Evolutionary conservation across 805 yeast species (phyloP).

Genomic region (Ascoidea rubescens): DNA sequence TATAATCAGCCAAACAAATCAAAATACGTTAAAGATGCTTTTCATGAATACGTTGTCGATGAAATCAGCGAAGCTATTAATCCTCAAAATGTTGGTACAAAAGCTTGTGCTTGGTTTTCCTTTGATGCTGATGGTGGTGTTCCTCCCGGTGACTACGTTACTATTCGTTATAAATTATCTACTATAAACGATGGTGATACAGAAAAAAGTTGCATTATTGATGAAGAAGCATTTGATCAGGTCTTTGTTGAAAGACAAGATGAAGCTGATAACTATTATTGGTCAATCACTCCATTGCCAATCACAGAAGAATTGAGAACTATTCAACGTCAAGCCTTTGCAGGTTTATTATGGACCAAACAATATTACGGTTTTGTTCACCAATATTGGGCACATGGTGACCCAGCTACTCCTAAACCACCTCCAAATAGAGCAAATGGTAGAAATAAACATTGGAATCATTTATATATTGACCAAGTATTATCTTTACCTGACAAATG

Average conservation of each 20-base stretch:
- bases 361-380: conserved; percentile 82
- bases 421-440: conserved; percentile 71
- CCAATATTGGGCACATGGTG: conserved; percentile 80
- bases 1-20: conserved; percentile 49
- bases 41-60: conserved; percentile 69
- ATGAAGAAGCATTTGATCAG: conserved; percentile 63
- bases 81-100: conserved; percentile 64
- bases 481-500: conserved; percentile 88
- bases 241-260: conserved; percentile 57
- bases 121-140: conserved; percentile 69
- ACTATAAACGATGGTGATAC: conserved; percentile 4
- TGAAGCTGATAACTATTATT: conserved; percentile 89
- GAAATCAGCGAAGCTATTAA: conserved; percentile 48
- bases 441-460: conserved; percentile 84
- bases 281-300: conserved; percentile 79
- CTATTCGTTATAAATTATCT: conserved; percentile 58
- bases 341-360: conserved; percentile 88
- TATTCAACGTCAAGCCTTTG: conserved; percentile 87
- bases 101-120: conserved; percentile 71
- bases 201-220: conserved; percentile 28
- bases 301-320: conserved; percentile 64
- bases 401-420: conserved; percentile 59
- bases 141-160: conserved; percentile 78
- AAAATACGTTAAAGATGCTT: conserved; percentile 71
- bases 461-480: conserved; percentile 76